Conservation (phyloP, 495 filamentous ascomycete species). For the Hypoxylon perforatum region DNA sequence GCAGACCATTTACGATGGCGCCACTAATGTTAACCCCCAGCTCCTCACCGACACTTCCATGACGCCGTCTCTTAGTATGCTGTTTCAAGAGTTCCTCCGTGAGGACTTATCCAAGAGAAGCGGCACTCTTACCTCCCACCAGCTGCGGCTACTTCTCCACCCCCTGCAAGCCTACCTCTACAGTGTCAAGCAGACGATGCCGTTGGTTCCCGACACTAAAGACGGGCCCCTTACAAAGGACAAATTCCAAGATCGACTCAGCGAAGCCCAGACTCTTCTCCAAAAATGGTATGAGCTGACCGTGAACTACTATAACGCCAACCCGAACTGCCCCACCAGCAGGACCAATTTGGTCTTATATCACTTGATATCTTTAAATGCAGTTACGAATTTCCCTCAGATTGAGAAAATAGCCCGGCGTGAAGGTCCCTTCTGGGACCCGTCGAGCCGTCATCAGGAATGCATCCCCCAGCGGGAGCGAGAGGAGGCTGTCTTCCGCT, state of each 20-base stretch:
- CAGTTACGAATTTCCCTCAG: conserved; percentile 66
- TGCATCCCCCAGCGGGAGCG: conserved; percentile 65
- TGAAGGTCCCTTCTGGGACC: conserved; percentile 61
- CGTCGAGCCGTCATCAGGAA: conserved; percentile 58
- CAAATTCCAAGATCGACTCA: conserved; percentile 62
- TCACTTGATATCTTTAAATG: conserved; percentile 71
- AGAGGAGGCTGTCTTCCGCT: conserved; percentile 68
- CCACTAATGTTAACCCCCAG: conserved; percentile 50
- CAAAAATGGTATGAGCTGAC: conserved; percentile 69
- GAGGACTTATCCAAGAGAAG: conserved; percentile 52
- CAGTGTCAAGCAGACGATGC: conserved; percentile 60
- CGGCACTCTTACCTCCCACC: conserved; percentile 54
- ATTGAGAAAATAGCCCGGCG: conserved; percentile 68
- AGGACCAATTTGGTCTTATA: conserved; percentile 70
- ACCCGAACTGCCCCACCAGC: conserved; percentile 53
- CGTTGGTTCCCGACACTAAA: conserved; percentile 55
- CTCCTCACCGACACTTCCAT: conserved; percentile 52
- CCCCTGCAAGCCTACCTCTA: conserved; percentile 62
- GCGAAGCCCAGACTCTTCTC: conserved; percentile 66
- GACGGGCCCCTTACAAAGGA: conserved; percentile 56
- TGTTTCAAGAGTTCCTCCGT: conserved; percentile 66
- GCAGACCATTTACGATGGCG: conserved; percentile 58
- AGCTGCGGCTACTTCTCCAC: conserved; percentile 63
- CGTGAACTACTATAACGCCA: conserved; percentile 44
- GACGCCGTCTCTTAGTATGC: conserved; percentile 63